Percentiles rank a stretch among this genome's conserved stretches.
Conservation (phyloP, 2,329 filamentous ascomycete genomes). For the Fusarium euwallaceae region DNA sequence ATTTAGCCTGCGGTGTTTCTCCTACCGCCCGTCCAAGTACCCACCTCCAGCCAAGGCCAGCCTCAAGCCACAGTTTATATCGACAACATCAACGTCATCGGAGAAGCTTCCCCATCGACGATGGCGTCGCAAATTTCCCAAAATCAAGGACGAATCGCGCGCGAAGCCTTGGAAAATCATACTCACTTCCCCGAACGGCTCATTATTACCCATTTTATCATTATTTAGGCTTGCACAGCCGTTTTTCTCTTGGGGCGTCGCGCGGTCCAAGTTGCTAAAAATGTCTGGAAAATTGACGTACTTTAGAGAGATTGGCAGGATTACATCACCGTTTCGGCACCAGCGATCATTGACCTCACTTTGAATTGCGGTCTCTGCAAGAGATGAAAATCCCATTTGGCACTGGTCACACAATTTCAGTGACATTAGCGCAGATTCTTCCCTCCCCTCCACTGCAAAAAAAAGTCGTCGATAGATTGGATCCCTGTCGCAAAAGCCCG, state of each 20-base stretch:
- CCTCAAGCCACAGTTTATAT: conserved; percentile 26
- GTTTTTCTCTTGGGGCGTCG: not conserved
- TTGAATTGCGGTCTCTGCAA: not conserved
- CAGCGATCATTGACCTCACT: not conserved
- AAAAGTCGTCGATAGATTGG: conserved; percentile 9
- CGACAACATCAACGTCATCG: conserved; percentile 34
- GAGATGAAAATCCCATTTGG: not conserved
- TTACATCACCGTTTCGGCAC: conserved; percentile 24
- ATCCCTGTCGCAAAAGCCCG: conserved; percentile 13
- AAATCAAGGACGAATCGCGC: conserved; percentile 37
- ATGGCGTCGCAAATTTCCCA: conserved; percentile 33
- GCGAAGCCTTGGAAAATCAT: conserved; percentile 22
- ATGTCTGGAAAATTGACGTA: not conserved
- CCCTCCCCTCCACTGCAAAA: not conserved
- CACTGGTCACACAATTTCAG: conserved; percentile 5
- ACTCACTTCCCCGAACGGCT: not conserved
- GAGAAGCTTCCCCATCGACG: conserved; percentile 26
- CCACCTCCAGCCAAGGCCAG: conserved; percentile 33
- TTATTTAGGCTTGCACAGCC: not conserved
- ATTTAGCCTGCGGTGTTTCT: not conserved
- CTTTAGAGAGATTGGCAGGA: not conserved
- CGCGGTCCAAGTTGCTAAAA: not conserved
- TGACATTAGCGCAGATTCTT: conserved; percentile 22
- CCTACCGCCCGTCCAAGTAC: not conserved
- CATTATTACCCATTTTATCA: conserved; percentile 20